Evolutionary conservation across 192 early-diverging fungal genomes (phyloP).

Genomic region (Backusella macrospora): DNA sequence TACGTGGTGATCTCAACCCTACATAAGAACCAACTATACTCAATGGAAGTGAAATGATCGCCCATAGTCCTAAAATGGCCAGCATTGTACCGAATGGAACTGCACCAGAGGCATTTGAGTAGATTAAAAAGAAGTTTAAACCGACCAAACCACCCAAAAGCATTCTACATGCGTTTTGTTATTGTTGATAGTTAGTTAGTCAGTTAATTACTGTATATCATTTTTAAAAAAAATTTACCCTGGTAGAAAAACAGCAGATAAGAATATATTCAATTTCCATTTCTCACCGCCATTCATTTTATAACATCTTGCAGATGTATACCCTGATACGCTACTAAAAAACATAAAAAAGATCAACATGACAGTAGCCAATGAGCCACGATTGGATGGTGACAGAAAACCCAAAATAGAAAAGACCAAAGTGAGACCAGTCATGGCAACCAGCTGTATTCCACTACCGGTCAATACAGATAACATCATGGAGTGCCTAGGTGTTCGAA

Average conservation of each 20-base stretch:
- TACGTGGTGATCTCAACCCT: conserved; percentile 65
- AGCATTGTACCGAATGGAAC: conserved; percentile 88
- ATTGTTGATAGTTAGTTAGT: no score
- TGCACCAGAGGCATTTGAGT: conserved; percentile 79
- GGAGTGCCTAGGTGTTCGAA: conserved; percentile 79
- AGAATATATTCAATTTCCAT: conserved; percentile 81
- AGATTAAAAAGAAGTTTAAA: conserved; percentile 88
- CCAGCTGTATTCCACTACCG: conserved; percentile 83
- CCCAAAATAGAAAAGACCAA: conserved; percentile 91
- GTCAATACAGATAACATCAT: conserved; percentile 79
- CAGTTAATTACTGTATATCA: neutral
- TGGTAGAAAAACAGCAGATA: conserved; percentile 82
- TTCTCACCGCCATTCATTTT: conserved; percentile 91
- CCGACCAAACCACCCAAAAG: conserved; percentile 63
- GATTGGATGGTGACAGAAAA: conserved; percentile 88
- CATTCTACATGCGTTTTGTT: conserved; percentile 9
- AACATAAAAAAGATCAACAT: conserved; percentile 93
- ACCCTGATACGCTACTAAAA: conserved; percentile 87
- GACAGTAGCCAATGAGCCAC: conserved; percentile 89
- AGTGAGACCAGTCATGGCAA: conserved; percentile 73
- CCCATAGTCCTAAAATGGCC: conserved; percentile 79
- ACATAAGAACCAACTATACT: conserved; percentile 75
- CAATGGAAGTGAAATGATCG: conserved; percentile 79
- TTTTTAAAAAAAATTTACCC: no score
- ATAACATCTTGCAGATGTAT: conserved; percentile 86